phyloP scores from a whole-genome alignment of 805 yeast genomes.

The Ogataea naganishii region DNA sequence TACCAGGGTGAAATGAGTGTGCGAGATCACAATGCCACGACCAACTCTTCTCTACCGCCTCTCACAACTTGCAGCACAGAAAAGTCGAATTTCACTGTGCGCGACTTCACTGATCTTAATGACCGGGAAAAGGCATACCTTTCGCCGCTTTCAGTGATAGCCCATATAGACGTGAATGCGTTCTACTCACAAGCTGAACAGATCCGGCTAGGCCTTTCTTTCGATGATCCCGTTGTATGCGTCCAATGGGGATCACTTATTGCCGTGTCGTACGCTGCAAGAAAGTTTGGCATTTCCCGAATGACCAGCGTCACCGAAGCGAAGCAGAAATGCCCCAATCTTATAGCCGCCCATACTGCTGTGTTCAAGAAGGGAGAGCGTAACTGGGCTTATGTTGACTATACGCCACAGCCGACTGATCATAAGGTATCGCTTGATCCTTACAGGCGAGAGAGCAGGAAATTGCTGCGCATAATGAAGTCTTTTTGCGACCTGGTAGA shows the following conservation, averaged over 20 bases:
- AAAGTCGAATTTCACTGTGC: slow-evolving; percentile 37
- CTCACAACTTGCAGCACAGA: no score
- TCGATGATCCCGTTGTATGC: slow-evolving; percentile 81
- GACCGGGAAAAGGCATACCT: slow-evolving; percentile 38
- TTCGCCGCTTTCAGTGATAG: slow-evolving; percentile 71
- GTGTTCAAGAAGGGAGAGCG: slow-evolving; percentile 84
- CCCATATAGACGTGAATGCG: slow-evolving; percentile 88
- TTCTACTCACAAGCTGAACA: slow-evolving; percentile 95
- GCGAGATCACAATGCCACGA: no score
- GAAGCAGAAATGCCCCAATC: slow-evolving; percentile 60
- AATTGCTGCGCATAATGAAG: slow-evolving; percentile 60
- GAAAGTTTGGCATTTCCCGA: slow-evolving; percentile 72
- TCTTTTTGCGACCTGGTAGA: slow-evolving; percentile 62
- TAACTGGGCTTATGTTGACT: slow-evolving; percentile 66
- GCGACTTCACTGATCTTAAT: slow-evolving; percentile 40
- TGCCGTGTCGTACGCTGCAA: slow-evolving; percentile 87
- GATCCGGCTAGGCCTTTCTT: slow-evolving; percentile 53
- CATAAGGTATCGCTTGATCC: slow-evolving; percentile 90
- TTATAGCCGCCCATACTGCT: slow-evolving; percentile 85
- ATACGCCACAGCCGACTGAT: slow-evolving; percentile 46
- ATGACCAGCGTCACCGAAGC: slow-evolving; percentile 71
- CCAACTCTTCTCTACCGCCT: no score
- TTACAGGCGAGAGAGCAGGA: slow-evolving; percentile 79
- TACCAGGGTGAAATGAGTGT: no score
- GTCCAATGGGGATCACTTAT: slow-evolving; percentile 88